phyloP scores from a whole-genome alignment of 179 eudicot genomes.

The Beta corolliflora region DNA sequence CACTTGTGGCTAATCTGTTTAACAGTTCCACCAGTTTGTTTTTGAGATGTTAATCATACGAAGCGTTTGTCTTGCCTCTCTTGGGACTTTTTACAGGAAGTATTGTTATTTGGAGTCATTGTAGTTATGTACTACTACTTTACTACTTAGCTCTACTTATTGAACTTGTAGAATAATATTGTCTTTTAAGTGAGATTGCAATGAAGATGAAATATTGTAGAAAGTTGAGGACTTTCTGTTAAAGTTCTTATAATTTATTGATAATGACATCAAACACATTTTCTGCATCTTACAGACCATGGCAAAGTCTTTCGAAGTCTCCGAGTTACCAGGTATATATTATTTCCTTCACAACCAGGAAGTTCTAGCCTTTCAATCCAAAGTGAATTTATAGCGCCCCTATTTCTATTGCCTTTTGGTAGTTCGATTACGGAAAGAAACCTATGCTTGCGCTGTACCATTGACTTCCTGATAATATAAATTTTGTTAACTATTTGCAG shows the following conservation, averaged over 20 bases:
- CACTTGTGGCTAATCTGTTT: not conserved
- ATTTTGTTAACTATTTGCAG: conserved; percentile 43
- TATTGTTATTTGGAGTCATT: not conserved
- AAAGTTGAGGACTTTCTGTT: not conserved
- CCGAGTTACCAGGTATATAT: conserved; percentile 77
- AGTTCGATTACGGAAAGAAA: too few species aligned
- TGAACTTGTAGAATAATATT: not conserved
- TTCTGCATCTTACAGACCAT: conserved; percentile 53
- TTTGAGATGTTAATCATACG: not conserved
- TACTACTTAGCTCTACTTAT: not conserved
- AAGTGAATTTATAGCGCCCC: too few species aligned
- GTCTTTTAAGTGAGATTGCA: not conserved
- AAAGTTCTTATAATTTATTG: not conserved
- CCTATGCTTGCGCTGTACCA: not conserved
- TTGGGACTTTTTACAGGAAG: not conserved
- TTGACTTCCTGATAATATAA: not conserved
- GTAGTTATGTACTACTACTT: too few species aligned
- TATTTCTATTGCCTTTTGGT: too few species aligned
- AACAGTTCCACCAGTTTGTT: not conserved
- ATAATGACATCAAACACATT: conserved; percentile 19
- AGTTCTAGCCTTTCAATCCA: too few species aligned
- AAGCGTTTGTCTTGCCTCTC: not conserved
- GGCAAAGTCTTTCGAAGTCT: conserved; percentile 90
- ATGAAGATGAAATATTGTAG: too few species aligned
- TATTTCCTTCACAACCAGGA: not conserved